These are phyloP conservation scores for Dactylorhiza incarnata DNA, from an alignment of 106 monocot species.

Conservation along the genomic window DNA sequence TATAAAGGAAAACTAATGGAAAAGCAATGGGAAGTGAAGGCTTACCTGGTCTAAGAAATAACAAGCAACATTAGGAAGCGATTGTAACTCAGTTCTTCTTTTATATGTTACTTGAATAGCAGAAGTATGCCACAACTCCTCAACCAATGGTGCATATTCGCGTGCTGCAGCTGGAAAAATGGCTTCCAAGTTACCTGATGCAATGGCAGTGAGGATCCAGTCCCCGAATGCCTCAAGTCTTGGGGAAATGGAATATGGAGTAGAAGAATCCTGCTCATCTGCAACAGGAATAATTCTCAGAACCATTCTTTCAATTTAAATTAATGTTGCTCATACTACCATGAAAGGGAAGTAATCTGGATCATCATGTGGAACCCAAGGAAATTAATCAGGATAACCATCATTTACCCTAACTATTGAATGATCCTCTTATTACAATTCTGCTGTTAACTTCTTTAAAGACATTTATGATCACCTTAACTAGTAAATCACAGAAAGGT, in stretches of 20 bases:
- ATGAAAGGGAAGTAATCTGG: neutral
- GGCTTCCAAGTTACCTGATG: slow-evolving; percentile 60
- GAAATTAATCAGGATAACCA: too few relatives aligned
- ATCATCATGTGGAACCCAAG: neutral
- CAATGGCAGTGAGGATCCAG: slow-evolving; percentile 64
- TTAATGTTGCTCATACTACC: neutral
- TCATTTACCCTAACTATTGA: too few relatives aligned
- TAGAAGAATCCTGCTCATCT: slow-evolving; percentile 17
- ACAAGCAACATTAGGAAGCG: slow-evolving; percentile 52
- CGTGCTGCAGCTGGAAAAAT: slow-evolving; percentile 81
- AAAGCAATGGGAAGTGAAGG: neutral
- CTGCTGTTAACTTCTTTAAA: too few relatives aligned
- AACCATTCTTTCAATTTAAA: neutral
- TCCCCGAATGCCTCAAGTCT: slow-evolving; percentile 67
- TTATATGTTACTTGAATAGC: slow-evolving; percentile 79
- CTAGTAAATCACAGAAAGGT: too few relatives aligned
- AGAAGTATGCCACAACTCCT: slow-evolving; percentile 83
- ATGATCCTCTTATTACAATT: too few relatives aligned
- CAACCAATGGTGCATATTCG: slow-evolving; percentile 70
- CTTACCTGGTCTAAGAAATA: slow-evolving; percentile 80
- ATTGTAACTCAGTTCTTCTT: slow-evolving; percentile 47
- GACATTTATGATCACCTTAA: too few relatives aligned
- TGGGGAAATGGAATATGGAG: slow-evolving; percentile 50
- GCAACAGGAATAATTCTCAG: slow-evolving; percentile 20
- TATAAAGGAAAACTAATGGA: neutral